phyloP scores from a whole-genome alignment of 2,329 filamentous ascomycete species.

The Fusarium musae region DNA sequence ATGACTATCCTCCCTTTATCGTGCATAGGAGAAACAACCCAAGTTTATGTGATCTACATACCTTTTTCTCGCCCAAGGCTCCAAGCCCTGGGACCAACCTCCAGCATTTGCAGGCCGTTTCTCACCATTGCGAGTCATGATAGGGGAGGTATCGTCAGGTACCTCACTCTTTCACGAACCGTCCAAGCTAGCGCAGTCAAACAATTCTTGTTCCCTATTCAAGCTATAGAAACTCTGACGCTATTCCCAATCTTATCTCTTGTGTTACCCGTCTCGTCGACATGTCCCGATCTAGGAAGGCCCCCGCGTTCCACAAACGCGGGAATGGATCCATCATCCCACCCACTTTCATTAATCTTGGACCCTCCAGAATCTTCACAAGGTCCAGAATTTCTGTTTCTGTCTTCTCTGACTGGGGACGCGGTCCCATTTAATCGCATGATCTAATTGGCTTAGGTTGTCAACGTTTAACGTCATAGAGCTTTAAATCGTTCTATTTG shows the following conservation, averaged over 20 bases:
- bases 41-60: neutral
- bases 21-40: neutral
- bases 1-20: constrained; percentile 10
- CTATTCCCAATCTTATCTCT: constrained; percentile 23
- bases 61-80: neutral
- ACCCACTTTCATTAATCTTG: constrained; percentile 14
- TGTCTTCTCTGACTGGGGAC: neutral
- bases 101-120: neutral
- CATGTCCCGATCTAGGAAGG: constrained; percentile 22
- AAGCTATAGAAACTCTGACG: constrained; percentile 3
- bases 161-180: constrained; percentile 1
- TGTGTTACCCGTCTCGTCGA: constrained; percentile 24
- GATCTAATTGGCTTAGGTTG: constrained; percentile 16
- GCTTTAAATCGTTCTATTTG: constrained; percentile 12
- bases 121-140: constrained; percentile 14
- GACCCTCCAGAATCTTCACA: neutral
- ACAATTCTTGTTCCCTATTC: neutral
- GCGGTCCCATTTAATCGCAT: constrained; percentile 24
- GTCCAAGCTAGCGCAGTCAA: neutral
- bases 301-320: constrained; percentile 28
- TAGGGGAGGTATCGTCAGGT: constrained; percentile 1
- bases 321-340: constrained; percentile 34
- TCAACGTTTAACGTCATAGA: constrained; percentile 27
- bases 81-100: neutral
- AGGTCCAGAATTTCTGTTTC: constrained; percentile 2